Percentiles rank a stretch among this genome's conserved stretches.
These are phyloP conservation scores for Trichoderma sp. DNA, from an alignment of 2,329 filamentous ascomycete genomes.

Conservation along the genomic window DNA sequence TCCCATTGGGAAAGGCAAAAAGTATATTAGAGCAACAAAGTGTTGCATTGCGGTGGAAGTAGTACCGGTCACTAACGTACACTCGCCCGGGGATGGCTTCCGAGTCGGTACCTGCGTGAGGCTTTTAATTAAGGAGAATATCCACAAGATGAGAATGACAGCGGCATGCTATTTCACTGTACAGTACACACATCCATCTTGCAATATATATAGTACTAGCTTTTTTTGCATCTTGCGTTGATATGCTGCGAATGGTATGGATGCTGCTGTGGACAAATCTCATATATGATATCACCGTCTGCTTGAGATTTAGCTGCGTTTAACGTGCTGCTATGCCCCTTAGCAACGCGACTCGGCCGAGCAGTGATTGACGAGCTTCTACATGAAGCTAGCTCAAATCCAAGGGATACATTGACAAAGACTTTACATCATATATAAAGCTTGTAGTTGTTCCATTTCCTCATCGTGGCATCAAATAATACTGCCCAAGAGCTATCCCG, in stretches of 20 bases:
- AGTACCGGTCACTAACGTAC: not conserved
- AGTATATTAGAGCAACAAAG: not conserved
- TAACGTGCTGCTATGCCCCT: not conserved
- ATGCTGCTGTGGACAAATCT: not conserved
- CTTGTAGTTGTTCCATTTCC: not conserved
- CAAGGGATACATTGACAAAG: not conserved
- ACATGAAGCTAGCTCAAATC: not conserved
- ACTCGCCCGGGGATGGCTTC: not conserved
- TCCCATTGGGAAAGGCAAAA: not conserved
- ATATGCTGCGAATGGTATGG: not conserved
- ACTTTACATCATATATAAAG: not conserved
- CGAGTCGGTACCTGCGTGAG: conserved; percentile 5
- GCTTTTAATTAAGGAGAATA: not conserved
- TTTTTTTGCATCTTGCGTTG: not conserved
- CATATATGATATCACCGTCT: not conserved
- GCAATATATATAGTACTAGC: not conserved
- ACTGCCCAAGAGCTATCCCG: not conserved
- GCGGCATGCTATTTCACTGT: not conserved
- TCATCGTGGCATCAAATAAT: not conserved
- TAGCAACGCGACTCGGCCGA: not conserved
- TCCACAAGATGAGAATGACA: not conserved
- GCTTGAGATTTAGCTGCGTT: not conserved
- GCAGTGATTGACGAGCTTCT: not conserved
- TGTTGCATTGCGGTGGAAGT: not conserved
- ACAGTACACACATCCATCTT: not conserved